These are phyloP conservation scores for Hanseniaspora singularis DNA, from an alignment of 805 yeast species.

Conservation along the genomic window DNA sequence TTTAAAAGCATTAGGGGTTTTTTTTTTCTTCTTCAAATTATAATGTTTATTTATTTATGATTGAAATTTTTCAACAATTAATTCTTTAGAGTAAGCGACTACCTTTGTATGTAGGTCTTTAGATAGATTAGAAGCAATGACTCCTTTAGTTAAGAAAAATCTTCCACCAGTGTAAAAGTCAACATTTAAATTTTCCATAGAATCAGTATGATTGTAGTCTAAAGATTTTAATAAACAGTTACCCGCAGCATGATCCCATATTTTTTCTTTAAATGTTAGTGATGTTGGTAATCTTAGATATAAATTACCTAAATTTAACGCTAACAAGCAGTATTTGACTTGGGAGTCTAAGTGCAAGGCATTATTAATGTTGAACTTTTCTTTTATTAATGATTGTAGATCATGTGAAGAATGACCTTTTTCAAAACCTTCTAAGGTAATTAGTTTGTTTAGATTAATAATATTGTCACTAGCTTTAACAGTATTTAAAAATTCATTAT, in stretches of 20 bases:
- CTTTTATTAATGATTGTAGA: constrained; percentile 66
- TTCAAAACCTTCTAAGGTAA: constrained; percentile 72
- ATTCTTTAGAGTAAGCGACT: constrained; percentile 16
- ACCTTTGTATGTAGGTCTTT: constrained; percentile 22
- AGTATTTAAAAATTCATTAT: constrained; percentile 38
- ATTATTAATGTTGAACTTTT: constrained; percentile 46
- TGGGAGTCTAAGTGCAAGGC: constrained; percentile 85
- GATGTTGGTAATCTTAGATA: constrained; percentile 79
- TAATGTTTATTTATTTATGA: too few species aligned
- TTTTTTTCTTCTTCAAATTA: background rate
- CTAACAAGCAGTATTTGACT: constrained; percentile 84
- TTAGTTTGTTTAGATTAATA: constrained; percentile 21
- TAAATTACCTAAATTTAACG: constrained; percentile 85
- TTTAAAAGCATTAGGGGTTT: background rate
- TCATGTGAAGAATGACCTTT: constrained; percentile 88
- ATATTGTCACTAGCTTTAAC: constrained; percentile 25
- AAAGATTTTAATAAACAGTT: constrained; percentile 74
- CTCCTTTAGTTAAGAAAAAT: constrained; percentile 69
- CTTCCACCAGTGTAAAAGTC: constrained; percentile 66
- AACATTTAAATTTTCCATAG: constrained; percentile 47
- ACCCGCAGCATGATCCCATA: constrained; percentile 99
- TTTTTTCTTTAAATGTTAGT: constrained; percentile 72
- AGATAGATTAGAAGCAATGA: constrained; percentile 60
- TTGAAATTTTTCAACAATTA: constrained; percentile 5
- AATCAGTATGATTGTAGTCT: constrained; percentile 82